Percentiles rank a stretch among this genome's conserved stretches.
phyloP scores from a whole-genome alignment of 805 yeast genomes.

The Yueomyces sinensis region DNA sequence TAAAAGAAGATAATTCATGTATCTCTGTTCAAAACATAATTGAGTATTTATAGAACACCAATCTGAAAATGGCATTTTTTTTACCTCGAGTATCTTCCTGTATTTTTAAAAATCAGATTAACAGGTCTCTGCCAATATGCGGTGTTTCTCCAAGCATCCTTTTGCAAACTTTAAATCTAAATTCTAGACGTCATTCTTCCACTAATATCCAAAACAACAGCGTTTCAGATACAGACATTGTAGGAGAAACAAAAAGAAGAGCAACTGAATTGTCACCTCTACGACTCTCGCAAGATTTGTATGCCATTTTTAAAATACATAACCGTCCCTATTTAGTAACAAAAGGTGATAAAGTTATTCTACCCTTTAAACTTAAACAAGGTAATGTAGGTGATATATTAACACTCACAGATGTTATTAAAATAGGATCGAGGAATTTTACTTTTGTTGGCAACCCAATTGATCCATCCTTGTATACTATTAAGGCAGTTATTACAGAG shows the following conservation, averaged over 20 bases:
- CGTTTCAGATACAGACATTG: neutral
- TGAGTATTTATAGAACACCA: too few species aligned
- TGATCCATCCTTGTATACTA: constrained; percentile 38
- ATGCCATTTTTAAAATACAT: constrained; percentile 74
- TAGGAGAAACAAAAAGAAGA: neutral
- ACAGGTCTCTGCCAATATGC: too few species aligned
- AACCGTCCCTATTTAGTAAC: constrained; percentile 81
- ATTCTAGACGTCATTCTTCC: too few species aligned
- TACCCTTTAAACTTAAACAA: constrained; percentile 67
- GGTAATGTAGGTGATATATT: constrained; percentile 79
- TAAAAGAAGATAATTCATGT: too few species aligned
- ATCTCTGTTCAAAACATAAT: too few species aligned
- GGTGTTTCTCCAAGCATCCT: too few species aligned
- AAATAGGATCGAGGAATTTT: constrained; percentile 76
- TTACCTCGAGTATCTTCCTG: too few species aligned
- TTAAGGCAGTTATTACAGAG: constrained; percentile 75
- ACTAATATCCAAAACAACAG: too few species aligned
- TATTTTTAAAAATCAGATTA: too few species aligned
- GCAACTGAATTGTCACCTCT: constrained; percentile 40
- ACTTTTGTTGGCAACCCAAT: constrained; percentile 48
- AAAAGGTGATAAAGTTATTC: constrained; percentile 69
- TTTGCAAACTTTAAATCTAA: too few species aligned
- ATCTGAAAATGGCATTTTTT: too few species aligned
- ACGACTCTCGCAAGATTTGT: constrained; percentile 54
- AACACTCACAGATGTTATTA: constrained; percentile 57